These are phyloP conservation scores for Lichenothelia convexa DNA, from an alignment of 495 filamentous ascomycete species.

Conservation along the genomic window DNA sequence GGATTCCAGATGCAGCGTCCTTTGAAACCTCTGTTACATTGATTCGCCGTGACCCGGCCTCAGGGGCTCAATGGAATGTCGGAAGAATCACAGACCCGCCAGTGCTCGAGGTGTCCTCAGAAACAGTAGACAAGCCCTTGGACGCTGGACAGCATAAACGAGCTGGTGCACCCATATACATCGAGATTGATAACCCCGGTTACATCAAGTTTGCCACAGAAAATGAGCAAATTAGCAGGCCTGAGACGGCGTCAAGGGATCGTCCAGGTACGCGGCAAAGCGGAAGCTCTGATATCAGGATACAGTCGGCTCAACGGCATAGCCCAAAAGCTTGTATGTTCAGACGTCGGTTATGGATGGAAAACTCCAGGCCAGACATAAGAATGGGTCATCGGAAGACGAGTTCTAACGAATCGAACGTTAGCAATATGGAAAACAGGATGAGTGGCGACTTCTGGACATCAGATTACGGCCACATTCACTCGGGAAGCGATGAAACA, in stretches of 20 bases:
- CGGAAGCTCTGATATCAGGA: neutral
- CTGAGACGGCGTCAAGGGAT: too few relatives aligned
- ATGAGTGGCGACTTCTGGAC: neutral
- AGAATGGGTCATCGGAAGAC: slow-evolving; percentile 4
- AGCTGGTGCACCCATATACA: slow-evolving; percentile 26
- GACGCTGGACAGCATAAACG: slow-evolving; percentile 10
- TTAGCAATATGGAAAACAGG: neutral
- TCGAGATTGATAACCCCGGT: slow-evolving; percentile 44
- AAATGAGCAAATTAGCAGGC: too few relatives aligned
- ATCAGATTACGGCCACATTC: neutral
- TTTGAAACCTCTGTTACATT: slow-evolving; percentile 45
- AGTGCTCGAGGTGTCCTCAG: slow-evolving; percentile 16
- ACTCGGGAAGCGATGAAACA: neutral
- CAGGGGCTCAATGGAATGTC: slow-evolving; percentile 76
- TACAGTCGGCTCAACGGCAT: neutral
- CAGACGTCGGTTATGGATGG: slow-evolving; percentile 19
- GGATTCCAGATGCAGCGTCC: slow-evolving; percentile 19
- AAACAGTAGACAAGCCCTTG: slow-evolving; percentile 3
- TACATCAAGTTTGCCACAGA: slow-evolving; percentile 41
- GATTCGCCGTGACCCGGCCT: slow-evolving; percentile 70
- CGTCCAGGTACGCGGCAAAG: too few relatives aligned
- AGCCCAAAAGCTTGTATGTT: slow-evolving; percentile 10
- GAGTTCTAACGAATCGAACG: neutral
- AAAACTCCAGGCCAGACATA: slow-evolving; percentile 13
- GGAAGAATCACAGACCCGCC: slow-evolving; percentile 44